Evolutionary conservation across 2,329 filamentous ascomycete genomes (phyloP).

Genomic region (Sordariomycetes sp.): DNA sequence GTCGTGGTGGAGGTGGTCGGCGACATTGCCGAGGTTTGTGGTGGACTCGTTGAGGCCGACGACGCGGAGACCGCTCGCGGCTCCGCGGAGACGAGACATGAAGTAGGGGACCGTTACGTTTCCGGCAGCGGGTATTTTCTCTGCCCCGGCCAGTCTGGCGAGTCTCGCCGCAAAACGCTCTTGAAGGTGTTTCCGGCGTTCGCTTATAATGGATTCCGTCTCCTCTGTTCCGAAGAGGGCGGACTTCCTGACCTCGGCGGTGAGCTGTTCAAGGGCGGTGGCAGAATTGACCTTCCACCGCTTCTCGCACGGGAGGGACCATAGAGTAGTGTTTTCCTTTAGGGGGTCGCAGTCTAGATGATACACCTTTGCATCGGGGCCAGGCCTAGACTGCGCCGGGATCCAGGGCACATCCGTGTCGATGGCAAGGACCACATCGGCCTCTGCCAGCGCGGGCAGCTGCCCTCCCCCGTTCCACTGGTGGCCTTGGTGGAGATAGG

Average conservation of each 20-base stretch:
- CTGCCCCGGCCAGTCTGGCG: conserved; percentile 31
- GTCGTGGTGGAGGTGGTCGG: conserved; percentile 48
- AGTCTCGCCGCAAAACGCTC: neutral
- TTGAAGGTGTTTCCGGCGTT: neutral
- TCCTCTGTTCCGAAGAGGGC: neutral
- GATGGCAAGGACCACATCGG: conserved; percentile 54
- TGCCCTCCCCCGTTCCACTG: conserved; percentile 11
- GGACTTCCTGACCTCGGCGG: neutral
- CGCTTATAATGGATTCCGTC: neutral
- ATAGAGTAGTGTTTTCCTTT: conserved; percentile 47
- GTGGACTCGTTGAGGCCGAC: conserved; percentile 57
- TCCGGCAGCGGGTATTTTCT: conserved; percentile 32
- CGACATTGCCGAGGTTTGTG: conserved; percentile 23
- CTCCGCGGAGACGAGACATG: conserved; percentile 37
- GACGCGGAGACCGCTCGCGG: conserved; percentile 46
- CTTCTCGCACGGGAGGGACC: conserved; percentile 37
- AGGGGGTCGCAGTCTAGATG: conserved; percentile 57
- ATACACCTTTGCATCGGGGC: conserved; percentile 42
- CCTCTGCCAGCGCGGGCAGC: conserved; percentile 34
- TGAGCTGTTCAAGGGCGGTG: conserved; percentile 21
- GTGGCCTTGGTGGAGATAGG: conserved; percentile 10
- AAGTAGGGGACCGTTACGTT: conserved; percentile 42
- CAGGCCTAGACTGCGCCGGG: conserved; percentile 49
- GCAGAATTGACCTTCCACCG: conserved; percentile 35
- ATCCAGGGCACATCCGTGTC: conserved; percentile 63